Evolutionary conservation across 306 rosid species (phyloP).

Genomic region (Oxytropis ochrocephala): DNA sequence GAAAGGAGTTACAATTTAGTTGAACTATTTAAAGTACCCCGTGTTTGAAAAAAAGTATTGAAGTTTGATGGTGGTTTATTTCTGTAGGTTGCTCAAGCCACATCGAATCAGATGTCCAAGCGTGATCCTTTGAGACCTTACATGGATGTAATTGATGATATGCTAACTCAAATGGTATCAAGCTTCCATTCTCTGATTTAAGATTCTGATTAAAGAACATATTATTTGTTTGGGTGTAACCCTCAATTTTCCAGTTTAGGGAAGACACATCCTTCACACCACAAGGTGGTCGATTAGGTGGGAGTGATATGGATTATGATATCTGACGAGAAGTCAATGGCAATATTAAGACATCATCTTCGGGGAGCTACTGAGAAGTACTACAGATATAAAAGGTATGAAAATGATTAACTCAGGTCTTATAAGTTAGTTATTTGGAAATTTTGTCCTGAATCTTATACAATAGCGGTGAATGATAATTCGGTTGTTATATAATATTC

Average conservation of each 20-base stretch:
- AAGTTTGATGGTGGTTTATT: conserved; percentile 16
- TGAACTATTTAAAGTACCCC: conserved; percentile 1
- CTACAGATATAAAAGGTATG: conserved; percentile 87
- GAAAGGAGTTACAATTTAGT: background rate
- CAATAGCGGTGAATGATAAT: background rate
- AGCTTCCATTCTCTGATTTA: conserved; percentile 7
- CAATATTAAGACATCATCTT: conserved; percentile 86
- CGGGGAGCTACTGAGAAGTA: conserved; percentile 90
- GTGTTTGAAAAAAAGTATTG: background rate
- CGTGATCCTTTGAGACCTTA: conserved; percentile 91
- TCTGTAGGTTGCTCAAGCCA: conserved; percentile 87
- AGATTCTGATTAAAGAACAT: background rate
- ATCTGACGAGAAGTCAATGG: conserved; percentile 99
- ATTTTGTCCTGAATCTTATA: conserved; percentile 8
- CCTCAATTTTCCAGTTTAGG: conserved; percentile 49
- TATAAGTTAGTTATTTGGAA: conserved; percentile 12
- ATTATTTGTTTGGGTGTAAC: conserved; percentile 17
- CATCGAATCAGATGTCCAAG: conserved; percentile 89
- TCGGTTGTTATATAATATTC: conserved; percentile 4
- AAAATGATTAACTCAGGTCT: conserved; percentile 8
- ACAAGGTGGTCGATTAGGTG: conserved; percentile 89
- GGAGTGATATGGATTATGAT: conserved; percentile 93
- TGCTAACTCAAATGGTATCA: conserved; percentile 78
- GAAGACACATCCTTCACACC: conserved; percentile 96
- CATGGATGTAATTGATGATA: conserved; percentile 76